These are phyloP conservation scores for Graphium sp. DNA, from an alignment of 2,329 filamentous ascomycete genomes.

Conservation along the genomic window DNA sequence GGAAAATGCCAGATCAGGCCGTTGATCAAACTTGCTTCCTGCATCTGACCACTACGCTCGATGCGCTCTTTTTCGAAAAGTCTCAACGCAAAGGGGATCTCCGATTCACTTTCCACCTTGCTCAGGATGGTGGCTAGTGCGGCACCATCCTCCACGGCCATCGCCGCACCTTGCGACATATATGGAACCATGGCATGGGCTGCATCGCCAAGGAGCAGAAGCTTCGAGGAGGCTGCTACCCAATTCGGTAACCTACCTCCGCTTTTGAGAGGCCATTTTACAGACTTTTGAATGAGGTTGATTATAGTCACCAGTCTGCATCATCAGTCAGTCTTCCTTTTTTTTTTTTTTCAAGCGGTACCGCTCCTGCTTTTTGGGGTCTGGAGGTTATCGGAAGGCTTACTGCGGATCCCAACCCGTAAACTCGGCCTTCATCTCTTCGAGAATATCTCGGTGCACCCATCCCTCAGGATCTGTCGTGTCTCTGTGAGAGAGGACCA, in stretches of 20 bases:
- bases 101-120: slow-evolving; percentile 9
- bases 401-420: slow-evolving; percentile 15
- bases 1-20: slow-evolving; percentile 27
- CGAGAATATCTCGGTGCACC: slow-evolving; percentile 10
- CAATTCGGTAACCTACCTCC: slow-evolving; percentile 12
- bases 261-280: slow-evolving; percentile 16
- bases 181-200: slow-evolving; percentile 26
- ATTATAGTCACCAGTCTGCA: slow-evolving; percentile 17
- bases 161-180: slow-evolving; percentile 24
- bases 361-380: neutral
- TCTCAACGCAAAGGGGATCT: slow-evolving; percentile 14
- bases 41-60: slow-evolving; percentile 18
- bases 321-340: too few species aligned
- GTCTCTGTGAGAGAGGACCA: slow-evolving; percentile 25
- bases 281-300: slow-evolving; percentile 13
- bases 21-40: slow-evolving; percentile 25
- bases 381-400: slow-evolving; percentile 2
- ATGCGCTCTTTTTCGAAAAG: slow-evolving; percentile 19
- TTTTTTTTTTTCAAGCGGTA: too few species aligned
- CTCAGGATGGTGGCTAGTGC: slow-evolving; percentile 16
- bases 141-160: slow-evolving; percentile 23
- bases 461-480: slow-evolving; percentile 14
- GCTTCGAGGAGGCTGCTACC: slow-evolving; percentile 11
- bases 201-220: slow-evolving; percentile 21
- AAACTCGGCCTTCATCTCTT: slow-evolving; percentile 16